Evolutionary conservation across 2,329 filamentous ascomycete species (phyloP).

Genomic region (Apiospora arundinis): DNA sequence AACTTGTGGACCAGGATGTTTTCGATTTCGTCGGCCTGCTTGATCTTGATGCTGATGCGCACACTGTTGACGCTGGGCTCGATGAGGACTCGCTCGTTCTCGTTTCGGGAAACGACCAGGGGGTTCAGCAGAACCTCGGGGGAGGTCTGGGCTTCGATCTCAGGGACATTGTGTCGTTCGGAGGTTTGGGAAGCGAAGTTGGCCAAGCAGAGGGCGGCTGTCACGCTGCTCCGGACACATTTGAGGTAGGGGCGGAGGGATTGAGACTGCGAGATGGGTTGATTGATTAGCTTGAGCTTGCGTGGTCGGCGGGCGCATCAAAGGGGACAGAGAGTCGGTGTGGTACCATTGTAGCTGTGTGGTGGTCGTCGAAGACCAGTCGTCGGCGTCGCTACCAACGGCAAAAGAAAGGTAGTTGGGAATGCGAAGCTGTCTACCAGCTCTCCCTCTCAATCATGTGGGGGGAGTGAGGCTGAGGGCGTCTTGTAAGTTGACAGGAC

Average conservation of each 20-base stretch:
- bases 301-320: background rate
- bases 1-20: conserved; percentile 99
- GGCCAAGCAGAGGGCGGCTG: conserved; percentile 88
- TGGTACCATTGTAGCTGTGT: conserved; percentile 16
- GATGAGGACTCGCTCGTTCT: conserved; percentile 95
- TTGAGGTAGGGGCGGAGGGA: conserved; percentile 95
- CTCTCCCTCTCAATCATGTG: conserved; percentile 13
- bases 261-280: conserved; percentile 73
- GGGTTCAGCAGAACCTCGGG: conserved; percentile 95
- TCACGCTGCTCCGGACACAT: conserved; percentile 93
- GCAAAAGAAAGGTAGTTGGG: background rate
- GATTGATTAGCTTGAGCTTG: no score
- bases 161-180: conserved; percentile 97
- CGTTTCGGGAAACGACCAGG: conserved; percentile 88
- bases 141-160: conserved; percentile 91
- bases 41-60: conserved; percentile 97
- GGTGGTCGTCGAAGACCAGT: conserved; percentile 20
- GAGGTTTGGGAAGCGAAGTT: conserved; percentile 98
- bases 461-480: conserved; percentile 17
- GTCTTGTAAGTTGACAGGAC: background rate
- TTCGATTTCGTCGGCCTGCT: conserved; percentile 99
- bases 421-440: conserved; percentile 12
- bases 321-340: background rate
- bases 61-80: conserved; percentile 98
- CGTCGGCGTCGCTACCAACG: conserved; percentile 8